Base-by-base conservation (phyloP, 805 yeast species). In the Zygotorulaspora danielsina region DNA sequence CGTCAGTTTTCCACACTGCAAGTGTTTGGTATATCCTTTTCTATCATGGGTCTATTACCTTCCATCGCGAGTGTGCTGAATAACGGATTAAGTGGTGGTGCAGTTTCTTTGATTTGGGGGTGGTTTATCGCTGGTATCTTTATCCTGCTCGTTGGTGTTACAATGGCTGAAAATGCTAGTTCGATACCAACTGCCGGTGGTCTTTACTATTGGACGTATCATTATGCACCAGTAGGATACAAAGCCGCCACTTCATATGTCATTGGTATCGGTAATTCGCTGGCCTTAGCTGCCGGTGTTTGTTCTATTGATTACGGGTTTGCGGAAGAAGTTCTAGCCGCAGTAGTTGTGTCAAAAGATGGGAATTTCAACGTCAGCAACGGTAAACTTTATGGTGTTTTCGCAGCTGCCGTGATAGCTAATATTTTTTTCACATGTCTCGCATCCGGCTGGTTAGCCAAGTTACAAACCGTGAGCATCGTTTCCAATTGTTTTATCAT, bases 131-230 rank as follows among this genome's bases (percentile, higher is more conserved):
- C 77, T 4, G 49, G 55, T 8, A 36, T 67, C 5, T 73, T 78
- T 48, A 74, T 79, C 33, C 50, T 77, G 42, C 50, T 64, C 6
- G 68, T 75, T 8, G 84, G 83, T 13, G 39, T 70, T 8, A 66
- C 79, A 6, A 69, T 79, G 75, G 64, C 81, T 5, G 78, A 77
- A 48, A 57, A 78, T 45, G 81, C 79, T 2, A 71, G 79, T 9
- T 71, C 83, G 1, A 70, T 75, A 50, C 85, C 86, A 15, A 79
- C 84, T 1, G 71, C 79, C 15, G 85, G 85, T 34, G 85, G 85
- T 13, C 64, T 79, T 16, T 79, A 77, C 49, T 74, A 71, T 59
- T 76, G 78, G 73, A 73, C 81, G 1, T 75, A 66, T 56, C 68
- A 74, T 53, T 78, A 73, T 54, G 78, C 84, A 15, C 84, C 81